Conservation (phyloP, 495 filamentous ascomycete genomes). For the Massariosphaeria phaeospora region DNA sequence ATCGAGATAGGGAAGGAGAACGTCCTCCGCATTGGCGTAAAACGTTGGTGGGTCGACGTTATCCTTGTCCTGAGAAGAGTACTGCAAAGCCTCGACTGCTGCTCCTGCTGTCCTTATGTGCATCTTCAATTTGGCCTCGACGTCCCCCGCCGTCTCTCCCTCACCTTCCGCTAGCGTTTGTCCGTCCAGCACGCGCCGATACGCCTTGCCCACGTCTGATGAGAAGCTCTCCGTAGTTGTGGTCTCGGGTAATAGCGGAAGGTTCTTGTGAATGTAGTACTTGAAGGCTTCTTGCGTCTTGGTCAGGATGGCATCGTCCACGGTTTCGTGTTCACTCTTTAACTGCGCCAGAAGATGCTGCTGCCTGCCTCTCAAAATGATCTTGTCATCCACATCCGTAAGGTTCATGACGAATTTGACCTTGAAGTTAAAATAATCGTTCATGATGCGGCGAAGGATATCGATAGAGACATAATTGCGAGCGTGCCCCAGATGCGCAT, state of each 20-base stretch:
- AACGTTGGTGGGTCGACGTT: conserved; percentile 47
- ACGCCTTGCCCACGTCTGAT: conserved; percentile 53
- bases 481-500: conserved; percentile 80
- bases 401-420: conserved; percentile 96
- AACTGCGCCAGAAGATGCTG: conserved; percentile 64
- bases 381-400: conserved; percentile 75
- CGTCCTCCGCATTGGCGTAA: conserved; percentile 52
- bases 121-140: conserved; percentile 88
- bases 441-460: conserved; percentile 81
- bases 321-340: conserved; percentile 41
- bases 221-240: conserved; percentile 52
- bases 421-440: conserved; percentile 79
- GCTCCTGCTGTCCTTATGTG: conserved; percentile 67
- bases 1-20: conserved; percentile 86
- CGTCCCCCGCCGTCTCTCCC: conserved; percentile 58
- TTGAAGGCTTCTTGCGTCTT: conserved; percentile 61
- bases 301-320: conserved; percentile 49
- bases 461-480: conserved; percentile 93
- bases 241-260: conserved; percentile 52
- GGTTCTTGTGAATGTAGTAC: conserved; percentile 70
- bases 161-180: conserved; percentile 56
- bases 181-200: conserved; percentile 43
- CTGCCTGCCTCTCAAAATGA: conserved; percentile 77
- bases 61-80: conserved; percentile 14
- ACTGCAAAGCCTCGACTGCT: conserved; percentile 37